A percentile compares a stretch with the other conserved stretches of the same genome.
These are phyloP conservation scores for Naematelia encephala DNA, from an alignment of 768 basidiomycete species.

Conservation along the genomic window DNA sequence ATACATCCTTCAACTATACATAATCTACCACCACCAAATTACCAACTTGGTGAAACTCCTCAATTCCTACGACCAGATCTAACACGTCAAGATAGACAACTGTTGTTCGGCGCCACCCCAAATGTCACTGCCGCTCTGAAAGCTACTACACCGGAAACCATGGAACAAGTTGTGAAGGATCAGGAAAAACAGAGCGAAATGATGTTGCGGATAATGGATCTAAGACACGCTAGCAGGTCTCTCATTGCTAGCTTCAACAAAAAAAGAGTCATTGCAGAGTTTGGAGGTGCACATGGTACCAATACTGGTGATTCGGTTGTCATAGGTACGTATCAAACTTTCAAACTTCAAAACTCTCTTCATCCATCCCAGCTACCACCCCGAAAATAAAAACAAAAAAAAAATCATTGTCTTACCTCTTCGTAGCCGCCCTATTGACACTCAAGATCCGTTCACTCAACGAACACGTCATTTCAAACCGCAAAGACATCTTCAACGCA, in stretches of 20 bases:
- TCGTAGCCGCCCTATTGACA: conserved; percentile 85
- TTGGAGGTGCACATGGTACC: conserved; percentile 64
- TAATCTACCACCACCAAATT: conserved; percentile 28
- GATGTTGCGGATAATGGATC: conserved; percentile 70
- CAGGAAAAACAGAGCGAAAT: conserved; percentile 47
- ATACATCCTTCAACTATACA: conserved; percentile 17
- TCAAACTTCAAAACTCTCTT: not conserved
- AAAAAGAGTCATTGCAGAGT: conserved; percentile 69
- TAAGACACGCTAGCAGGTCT: conserved; percentile 79
- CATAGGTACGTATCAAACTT: conserved; percentile 63
- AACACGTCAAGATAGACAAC: conserved; percentile 54
- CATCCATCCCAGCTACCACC: not conserved
- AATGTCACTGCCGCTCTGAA: conserved; percentile 52
- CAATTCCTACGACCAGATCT: conserved; percentile 28
- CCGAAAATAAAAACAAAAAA: not conserved
- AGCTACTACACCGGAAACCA: conserved; percentile 14
- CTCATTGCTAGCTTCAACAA: conserved; percentile 88
- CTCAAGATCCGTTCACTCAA: conserved; percentile 78
- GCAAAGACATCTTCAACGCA: conserved; percentile 71
- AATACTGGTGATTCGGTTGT: conserved; percentile 84
- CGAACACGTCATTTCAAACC: conserved; percentile 62
- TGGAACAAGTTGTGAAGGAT: conserved; percentile 50
- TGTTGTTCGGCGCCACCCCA: conserved; percentile 70
- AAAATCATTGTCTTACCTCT: not conserved
- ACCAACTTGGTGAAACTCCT: conserved; percentile 24